Base-by-base conservation (phyloP, 305 asterid genomes). In the Solanum aculeatissimum region DNA sequence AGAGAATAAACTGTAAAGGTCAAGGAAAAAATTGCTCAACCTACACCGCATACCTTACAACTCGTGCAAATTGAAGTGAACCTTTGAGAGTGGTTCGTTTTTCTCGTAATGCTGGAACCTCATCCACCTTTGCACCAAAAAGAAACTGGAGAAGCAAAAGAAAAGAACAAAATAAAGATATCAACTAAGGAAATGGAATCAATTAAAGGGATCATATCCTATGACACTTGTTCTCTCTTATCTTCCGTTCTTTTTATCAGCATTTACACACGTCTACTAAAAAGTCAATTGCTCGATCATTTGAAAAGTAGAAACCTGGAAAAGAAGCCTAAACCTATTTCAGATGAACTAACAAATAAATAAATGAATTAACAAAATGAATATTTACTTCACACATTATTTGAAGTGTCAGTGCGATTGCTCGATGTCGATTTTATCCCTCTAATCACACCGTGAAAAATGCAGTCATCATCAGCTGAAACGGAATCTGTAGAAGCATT, bases 41-140 rank as follows among this genome's bases (percentile, higher is more conserved):
- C 63, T 51, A 27, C 57, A 75, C 68, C 11, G n/a, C 45, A 54
- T 79, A 85, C 93, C 92, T 88, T 68, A 89, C 92, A 83, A 89
- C 93, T 88, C 92, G 89, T 43, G 85, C 89, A 80, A 91, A 91
- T 84, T 88, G 92, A 86, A 91, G 86, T 55, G 91, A 84, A 27
- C 85, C 87, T 85, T 82, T 88, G 54, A 70, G 60, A 55, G 86
- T 83, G 55, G 90, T 83, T 80, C 89, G 84, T 49, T 83, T 84
- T 78, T 89, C 91, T 84, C 89, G 86, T 88, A 88, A 65, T 27
- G 84, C 83, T 81, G 87, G 90, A 70, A 89, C 90, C 81, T 91
- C 92, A 47, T 88, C 88, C 53, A 87, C 85, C 87, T 87, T 89
- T 74, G 90, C 91, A 65, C 91, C 91, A 53, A 85, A 89, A 60